These are phyloP conservation scores for Primulina tabacum DNA, from an alignment of 257 asterid species.

Conservation along the genomic window DNA sequence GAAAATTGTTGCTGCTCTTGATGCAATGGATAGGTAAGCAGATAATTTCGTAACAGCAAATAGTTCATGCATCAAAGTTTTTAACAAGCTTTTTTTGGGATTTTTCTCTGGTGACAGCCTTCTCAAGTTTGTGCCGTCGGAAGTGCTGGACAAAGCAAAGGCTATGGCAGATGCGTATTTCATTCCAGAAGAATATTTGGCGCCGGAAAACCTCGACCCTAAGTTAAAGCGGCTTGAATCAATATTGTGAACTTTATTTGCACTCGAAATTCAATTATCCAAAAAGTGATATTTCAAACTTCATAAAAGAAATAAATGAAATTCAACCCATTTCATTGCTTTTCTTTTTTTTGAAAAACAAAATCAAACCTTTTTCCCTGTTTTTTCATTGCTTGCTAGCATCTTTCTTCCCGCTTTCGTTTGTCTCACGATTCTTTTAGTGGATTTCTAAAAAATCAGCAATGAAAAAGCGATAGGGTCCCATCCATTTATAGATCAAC, in stretches of 20 bases:
- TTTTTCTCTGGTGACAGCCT: conserved; percentile 42
- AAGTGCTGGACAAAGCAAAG: conserved; percentile 76
- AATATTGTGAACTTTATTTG: conserved; percentile 36
- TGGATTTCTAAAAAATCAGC: too few relatives aligned
- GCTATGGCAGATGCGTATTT: conserved; percentile 79
- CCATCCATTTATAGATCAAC: too few relatives aligned
- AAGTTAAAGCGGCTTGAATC: conserved; percentile 67
- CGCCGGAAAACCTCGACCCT: conserved; percentile 44
- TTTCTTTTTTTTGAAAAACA: too few relatives aligned
- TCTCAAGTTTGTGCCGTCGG: conserved; percentile 73
- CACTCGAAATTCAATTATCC: too few relatives aligned
- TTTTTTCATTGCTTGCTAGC: too few relatives aligned
- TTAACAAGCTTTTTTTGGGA: neutral
- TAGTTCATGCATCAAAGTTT: neutral
- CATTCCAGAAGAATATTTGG: conserved; percentile 37
- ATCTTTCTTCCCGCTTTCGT: too few relatives aligned
- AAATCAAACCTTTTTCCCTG: too few relatives aligned
- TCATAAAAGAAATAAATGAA: too few relatives aligned
- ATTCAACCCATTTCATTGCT: too few relatives aligned
- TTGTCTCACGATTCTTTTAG: too few relatives aligned
- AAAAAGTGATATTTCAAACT: too few relatives aligned
- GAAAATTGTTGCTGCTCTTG: conserved; percentile 46
- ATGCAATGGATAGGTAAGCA: conserved; percentile 73
- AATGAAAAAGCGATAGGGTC: too few relatives aligned
- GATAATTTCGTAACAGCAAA: neutral